Evolutionary conservation across 805 yeast species (phyloP).

Genomic region (Kuraishia cidri): DNA sequence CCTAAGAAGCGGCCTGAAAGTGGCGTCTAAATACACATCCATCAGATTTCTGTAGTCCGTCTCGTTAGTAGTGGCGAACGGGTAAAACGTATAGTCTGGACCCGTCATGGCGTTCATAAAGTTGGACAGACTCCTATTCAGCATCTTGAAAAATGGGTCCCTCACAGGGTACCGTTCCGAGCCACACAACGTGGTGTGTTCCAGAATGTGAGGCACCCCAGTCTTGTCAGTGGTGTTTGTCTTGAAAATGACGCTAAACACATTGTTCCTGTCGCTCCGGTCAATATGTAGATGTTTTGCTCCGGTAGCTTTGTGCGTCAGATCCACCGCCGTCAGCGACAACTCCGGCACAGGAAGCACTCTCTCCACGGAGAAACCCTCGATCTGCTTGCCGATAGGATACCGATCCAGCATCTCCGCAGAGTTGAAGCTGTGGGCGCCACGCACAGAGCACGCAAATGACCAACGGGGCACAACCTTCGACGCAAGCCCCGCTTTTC

Average conservation of each 20-base stretch:
- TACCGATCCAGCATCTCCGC: constrained; percentile 29
- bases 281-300: constrained; percentile 82
- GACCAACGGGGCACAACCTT: too few relatives aligned
- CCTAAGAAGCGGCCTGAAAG: constrained; percentile 70
- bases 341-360: constrained; percentile 73
- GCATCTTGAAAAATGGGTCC: constrained; percentile 97
- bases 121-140: constrained; percentile 86
- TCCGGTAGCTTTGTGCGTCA: constrained; percentile 62
- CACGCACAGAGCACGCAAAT: too few relatives aligned
- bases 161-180: constrained; percentile 86
- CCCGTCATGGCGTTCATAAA: constrained; percentile 99
- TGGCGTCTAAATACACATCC: constrained; percentile 83
- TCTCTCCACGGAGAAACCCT: constrained; percentile 61
- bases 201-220: constrained; percentile 94
- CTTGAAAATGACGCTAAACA: constrained; percentile 81
- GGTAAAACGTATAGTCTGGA: constrained; percentile 90
- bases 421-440: too few relatives aligned
- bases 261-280: constrained; percentile 76
- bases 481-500: too few relatives aligned
- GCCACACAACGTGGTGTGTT: constrained; percentile 95
- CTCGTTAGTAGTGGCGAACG: constrained; percentile 88
- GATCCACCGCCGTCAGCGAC: constrained; percentile 67
- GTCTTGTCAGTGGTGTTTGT: constrained; percentile 94
- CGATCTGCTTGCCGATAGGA: constrained; percentile 51
- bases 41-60: constrained; percentile 77